Evolutionary conservation across 1,284 basidiomycete species (phyloP).

Genomic region (Austropuccinia psidii): DNA sequence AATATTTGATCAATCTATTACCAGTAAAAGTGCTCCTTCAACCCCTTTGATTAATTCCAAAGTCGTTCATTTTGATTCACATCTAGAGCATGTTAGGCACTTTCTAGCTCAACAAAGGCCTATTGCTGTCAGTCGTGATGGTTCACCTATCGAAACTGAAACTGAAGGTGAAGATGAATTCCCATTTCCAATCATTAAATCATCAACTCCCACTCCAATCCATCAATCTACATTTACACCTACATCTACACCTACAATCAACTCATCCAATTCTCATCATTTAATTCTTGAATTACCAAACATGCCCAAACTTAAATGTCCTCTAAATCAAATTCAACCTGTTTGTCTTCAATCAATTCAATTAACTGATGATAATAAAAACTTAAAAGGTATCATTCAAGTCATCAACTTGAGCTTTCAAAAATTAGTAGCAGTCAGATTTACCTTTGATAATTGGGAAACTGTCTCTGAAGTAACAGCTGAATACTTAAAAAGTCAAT

Average conservation of each 20-base stretch:
- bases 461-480: slow-evolving; percentile 53
- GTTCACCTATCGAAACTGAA: slow-evolving; percentile 76
- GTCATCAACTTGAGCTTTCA: slow-evolving; percentile 54
- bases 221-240: neutral
- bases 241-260: neutral
- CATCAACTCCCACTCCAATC: neutral
- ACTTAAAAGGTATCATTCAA: slow-evolving; percentile 50
- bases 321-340: neutral
- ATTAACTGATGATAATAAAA: neutral
- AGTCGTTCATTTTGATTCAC: slow-evolving; percentile 82
- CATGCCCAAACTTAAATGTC: too few species aligned
- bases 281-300: slow-evolving; percentile 16
- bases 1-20: too few species aligned
- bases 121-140: slow-evolving; percentile 79
- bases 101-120: slow-evolving; percentile 92
- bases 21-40: slow-evolving; percentile 52
- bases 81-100: slow-evolving; percentile 62
- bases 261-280: neutral
- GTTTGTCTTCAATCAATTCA: slow-evolving; percentile 6
- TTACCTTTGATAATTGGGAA: slow-evolving; percentile 56
- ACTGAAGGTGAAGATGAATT: slow-evolving; percentile 53
- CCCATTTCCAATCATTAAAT: slow-evolving; percentile 8
- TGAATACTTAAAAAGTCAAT: slow-evolving; percentile 49
- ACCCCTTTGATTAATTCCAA: slow-evolving; percentile 62
- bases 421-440: slow-evolving; percentile 54